phyloP scores from a whole-genome alignment of 2,329 filamentous ascomycete genomes.

The Apiospora sp. region DNA sequence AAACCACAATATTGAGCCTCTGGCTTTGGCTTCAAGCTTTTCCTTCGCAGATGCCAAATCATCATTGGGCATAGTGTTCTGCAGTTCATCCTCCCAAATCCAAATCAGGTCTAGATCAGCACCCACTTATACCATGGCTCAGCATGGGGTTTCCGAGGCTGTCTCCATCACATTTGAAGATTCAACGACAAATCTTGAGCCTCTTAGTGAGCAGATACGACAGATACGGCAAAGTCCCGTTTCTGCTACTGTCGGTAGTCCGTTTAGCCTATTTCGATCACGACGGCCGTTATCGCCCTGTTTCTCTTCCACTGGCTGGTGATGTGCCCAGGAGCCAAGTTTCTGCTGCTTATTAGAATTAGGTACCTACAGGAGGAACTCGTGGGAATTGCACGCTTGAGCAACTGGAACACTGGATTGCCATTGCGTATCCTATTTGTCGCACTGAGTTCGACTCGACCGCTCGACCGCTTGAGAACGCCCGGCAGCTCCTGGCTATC shows the following conservation, averaged over 20 bases:
- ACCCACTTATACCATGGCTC: not conserved
- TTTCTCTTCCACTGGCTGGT: not conserved
- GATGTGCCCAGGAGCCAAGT: not conserved
- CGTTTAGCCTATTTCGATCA: not conserved
- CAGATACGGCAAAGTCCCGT: not conserved
- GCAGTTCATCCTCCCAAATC: constrained; percentile 25
- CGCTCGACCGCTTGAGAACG: too few relatives aligned
- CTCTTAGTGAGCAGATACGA: not conserved
- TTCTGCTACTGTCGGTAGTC: not conserved
- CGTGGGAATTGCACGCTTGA: too few relatives aligned
- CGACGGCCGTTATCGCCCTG: not conserved
- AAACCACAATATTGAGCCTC: not conserved
- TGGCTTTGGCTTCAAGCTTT: not conserved
- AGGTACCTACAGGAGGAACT: not conserved
- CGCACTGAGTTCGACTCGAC: too few relatives aligned
- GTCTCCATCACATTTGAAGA: constrained; percentile 29
- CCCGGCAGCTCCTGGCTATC: not conserved
- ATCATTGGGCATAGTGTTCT: constrained; percentile 8
- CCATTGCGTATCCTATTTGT: too few relatives aligned
- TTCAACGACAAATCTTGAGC: constrained; percentile 28
- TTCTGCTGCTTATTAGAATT: not conserved
- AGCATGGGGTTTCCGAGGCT: constrained; percentile 26
- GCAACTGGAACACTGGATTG: too few relatives aligned
- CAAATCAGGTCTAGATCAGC: constrained; percentile 10
- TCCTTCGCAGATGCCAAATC: constrained; percentile 1